phyloP scores from a whole-genome alignment of 2,329 filamentous ascomycete genomes.

The Exutisphaerella laricina region DNA sequence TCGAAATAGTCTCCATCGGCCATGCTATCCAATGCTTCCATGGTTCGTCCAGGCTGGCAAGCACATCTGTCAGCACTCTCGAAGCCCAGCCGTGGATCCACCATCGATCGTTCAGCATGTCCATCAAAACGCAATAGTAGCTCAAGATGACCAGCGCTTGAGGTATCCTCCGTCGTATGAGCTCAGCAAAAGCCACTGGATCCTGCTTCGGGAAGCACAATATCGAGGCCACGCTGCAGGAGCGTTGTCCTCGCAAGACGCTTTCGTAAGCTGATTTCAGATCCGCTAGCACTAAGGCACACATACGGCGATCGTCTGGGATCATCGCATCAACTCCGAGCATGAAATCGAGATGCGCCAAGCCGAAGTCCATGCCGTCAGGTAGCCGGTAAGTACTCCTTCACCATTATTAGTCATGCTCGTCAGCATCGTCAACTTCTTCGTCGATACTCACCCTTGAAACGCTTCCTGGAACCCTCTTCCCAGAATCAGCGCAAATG shows the following conservation, averaged over 20 bases:
- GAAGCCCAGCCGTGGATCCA: slow-evolving; percentile 27
- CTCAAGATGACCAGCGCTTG: slow-evolving; percentile 29
- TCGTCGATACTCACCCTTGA: too few relatives aligned
- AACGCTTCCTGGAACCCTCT: slow-evolving; percentile 21
- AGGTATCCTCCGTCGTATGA: slow-evolving; percentile 26
- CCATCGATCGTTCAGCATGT: slow-evolving; percentile 27
- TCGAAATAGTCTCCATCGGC: slow-evolving; percentile 26
- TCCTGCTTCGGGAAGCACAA: slow-evolving; percentile 31
- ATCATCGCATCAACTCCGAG: slow-evolving; percentile 28
- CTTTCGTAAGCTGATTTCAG: slow-evolving; percentile 25
- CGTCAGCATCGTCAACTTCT: too few relatives aligned
- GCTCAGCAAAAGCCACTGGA: slow-evolving; percentile 20
- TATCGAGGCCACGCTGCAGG: slow-evolving; percentile 25
- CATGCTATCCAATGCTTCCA: slow-evolving; percentile 31
- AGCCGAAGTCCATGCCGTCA: slow-evolving; percentile 28
- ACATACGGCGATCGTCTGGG: slow-evolving; percentile 24
- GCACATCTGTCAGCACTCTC: slow-evolving; percentile 24
- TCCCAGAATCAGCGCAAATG: slow-evolving; percentile 27
- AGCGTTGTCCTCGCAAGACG: slow-evolving; percentile 15
- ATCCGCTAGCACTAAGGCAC: slow-evolving; percentile 25
- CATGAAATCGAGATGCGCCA: slow-evolving; percentile 32
- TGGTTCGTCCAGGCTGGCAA: slow-evolving; percentile 21
- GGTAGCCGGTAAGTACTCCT: slow-evolving; percentile 16
- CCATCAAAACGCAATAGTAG: slow-evolving; percentile 29
- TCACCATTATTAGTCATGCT: neutral